Evolutionary conservation across 2,329 filamentous ascomycete species (phyloP), one percentile per base, ranked within the genome.

Genomic region (Monosporascus sp.): DNA sequence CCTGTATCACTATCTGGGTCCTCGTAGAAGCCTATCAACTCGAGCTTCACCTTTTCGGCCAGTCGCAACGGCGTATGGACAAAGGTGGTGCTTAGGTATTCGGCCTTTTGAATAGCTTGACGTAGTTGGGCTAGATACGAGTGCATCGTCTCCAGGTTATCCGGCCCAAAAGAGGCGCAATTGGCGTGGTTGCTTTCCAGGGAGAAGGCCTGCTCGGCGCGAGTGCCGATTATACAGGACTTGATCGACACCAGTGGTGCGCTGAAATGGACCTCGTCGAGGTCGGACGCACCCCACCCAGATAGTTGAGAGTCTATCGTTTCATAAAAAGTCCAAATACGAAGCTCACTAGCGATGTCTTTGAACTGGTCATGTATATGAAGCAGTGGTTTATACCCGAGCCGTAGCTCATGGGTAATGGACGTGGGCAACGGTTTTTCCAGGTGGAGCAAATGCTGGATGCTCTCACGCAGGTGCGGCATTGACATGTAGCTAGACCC

Each of bases 401-500:
- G 69, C 1, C 73, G 75, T 1, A 86, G 68, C 7, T 79, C 72
- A 3, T 77, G 67, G 0, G 77, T 76, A 2, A 86, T 69, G 0
- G 76, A 76, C 2, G 64, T 62, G 0, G 81, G 81, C 6, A 85
- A 68, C 0, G 79, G 74, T 15, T 69, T 64, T 9, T 80, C 73
- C 0, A 85, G 68, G 43, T 76, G 75, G 6, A 86, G 71, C 5
- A 85, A 61, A 3, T 65, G 67, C 49, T 77, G 74, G 27, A 86
- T 82, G 60, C 80, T 81, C 17, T 73, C 64, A 11, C 77, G 74
- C n/a, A 85, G 74, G 44, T 77, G 77, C 0, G 72, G 72, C 71
- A 82, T 82, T 2, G 81, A 82, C 57, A 86, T 73, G 61, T 85
- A 85, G 44, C 78, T 85, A 0, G 82, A 85, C 3, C 83, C 83